These are phyloP conservation scores for Fistulifera solaris DNA, from an alignment of 108 stramenopile species.

Conservation along the genomic window DNA sequence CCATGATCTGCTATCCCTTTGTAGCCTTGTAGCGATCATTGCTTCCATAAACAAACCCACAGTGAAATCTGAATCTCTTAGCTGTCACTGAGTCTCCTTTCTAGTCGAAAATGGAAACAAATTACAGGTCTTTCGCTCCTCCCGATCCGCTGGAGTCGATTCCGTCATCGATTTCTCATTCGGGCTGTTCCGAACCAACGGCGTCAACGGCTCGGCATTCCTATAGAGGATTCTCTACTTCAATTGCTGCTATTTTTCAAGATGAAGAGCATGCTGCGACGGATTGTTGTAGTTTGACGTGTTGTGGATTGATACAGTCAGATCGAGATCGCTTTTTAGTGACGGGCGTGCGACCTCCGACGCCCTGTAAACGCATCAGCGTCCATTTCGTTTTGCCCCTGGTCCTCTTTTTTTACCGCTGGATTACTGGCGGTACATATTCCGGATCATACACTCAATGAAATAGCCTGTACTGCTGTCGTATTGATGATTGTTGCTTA, in stretches of 20 bases:
- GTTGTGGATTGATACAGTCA: conserved; percentile 61
- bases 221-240: conserved; percentile 55
- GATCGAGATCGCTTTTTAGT: conserved; percentile 69
- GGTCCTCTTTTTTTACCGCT: conserved; percentile 43
- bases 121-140: too few species aligned
- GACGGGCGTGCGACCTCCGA: conserved; percentile 45
- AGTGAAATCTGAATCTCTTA: too few species aligned
- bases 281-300: conserved; percentile 63
- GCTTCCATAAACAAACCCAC: too few species aligned
- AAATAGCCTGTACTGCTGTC: conserved; percentile 31
- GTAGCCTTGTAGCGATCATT: too few species aligned
- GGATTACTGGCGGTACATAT: conserved; percentile 51
- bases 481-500: conserved; percentile 36
- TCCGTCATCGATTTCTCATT: too few species aligned
- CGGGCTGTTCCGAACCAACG: too few species aligned
- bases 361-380: conserved; percentile 33
- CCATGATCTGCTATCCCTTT: too few species aligned
- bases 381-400: conserved; percentile 46
- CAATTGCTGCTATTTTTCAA: conserved; percentile 35
- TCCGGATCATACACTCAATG: conserved; percentile 37
- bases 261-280: conserved; percentile 32
- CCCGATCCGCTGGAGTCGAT: too few species aligned
- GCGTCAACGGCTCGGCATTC: too few species aligned
- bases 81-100: too few species aligned
- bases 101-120: too few species aligned